These are phyloP conservation scores for Pelargonium fulgidum DNA, from an alignment of 441 rosid genomes.

Conservation along the genomic window DNA sequence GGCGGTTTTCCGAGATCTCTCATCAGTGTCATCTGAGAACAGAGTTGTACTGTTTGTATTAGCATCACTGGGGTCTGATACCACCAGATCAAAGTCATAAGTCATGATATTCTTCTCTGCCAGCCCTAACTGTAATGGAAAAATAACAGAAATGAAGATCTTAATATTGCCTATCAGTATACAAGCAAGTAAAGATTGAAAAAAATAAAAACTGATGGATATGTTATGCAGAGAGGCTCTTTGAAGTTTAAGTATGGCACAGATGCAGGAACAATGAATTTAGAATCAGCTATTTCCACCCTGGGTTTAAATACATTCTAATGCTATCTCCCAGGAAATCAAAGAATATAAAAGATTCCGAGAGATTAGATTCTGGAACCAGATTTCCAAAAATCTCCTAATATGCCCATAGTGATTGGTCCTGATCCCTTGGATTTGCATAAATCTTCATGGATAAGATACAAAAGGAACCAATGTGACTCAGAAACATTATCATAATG, in stretches of 20 bases:
- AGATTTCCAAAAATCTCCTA: neutral
- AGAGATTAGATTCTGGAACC: neutral
- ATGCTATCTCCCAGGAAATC: neutral
- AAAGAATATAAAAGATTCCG: neutral
- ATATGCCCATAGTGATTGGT: neutral
- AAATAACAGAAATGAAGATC: conserved; percentile 25
- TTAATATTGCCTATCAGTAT: neutral
- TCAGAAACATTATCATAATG: neutral
- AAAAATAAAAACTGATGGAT: conserved; percentile 15
- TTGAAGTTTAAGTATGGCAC: neutral
- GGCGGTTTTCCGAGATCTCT: conserved; percentile 51
- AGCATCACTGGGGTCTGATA: conserved; percentile 91
- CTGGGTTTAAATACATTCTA: neutral
- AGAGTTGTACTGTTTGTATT: conserved; percentile 87
- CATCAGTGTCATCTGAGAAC: conserved; percentile 93
- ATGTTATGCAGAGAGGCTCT: neutral
- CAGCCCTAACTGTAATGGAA: conserved; percentile 73
- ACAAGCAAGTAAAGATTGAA: neutral
- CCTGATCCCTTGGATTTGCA: neutral
- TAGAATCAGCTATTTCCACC: neutral
- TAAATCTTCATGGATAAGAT: neutral
- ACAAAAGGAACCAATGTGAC: neutral
- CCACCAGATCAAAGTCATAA: conserved; percentile 72
- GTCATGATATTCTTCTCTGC: conserved; percentile 76
- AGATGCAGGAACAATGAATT: neutral